Base-by-base conservation (phyloP, 1,284 basidiomycete genomes). In the Peniophora sp. region DNA sequence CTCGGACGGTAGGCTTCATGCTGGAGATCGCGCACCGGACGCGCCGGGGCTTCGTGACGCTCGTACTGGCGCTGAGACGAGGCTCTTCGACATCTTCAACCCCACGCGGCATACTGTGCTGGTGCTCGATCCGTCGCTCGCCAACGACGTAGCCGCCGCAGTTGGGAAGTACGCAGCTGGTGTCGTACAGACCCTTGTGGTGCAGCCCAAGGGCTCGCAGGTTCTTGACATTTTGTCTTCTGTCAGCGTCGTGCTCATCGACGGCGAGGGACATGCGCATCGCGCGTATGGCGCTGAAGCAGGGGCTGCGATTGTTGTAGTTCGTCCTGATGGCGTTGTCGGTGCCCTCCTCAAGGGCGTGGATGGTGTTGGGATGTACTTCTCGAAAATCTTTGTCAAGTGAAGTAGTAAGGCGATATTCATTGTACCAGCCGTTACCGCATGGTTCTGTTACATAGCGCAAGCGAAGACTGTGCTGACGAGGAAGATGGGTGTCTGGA, bases 251-350 rank as follows among this genome's bases (percentile, higher is more conserved):
- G 24, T 47, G n/a, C 44, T 61, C 16, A 46, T 47, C 3, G 60
- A 62, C 51, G 51, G 16, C 17, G 47, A 55, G 2, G 55, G 58
- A 6, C 49, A 61, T 41, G 72, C 71, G 1, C 63, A 68, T 51
- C 53, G 56, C 6, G 62, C 66, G 1, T 75, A 75, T 59, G 61
- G 59, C 41, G 55, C 66, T 5, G 55, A 55, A n/a, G 58, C 61
- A 3, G 58, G 59, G 10, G 68, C 65, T 54, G 65, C 66, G 44
- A 56, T 69, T n/a, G 59, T 63, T 10, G 56, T 70, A 19, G 59
- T 73, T 35, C 64, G 71, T 23, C 71, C 72, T 8, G 71, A 74
- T 56, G 68, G 66, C 20, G 60, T 71, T 20, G 55, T 73, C 41
- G 71, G 71, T 24, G 72, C 64, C 2, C 65, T 73, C 45, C 64